Evolutionary conservation across 345 rosid species (phyloP).

Genomic region (Gossypium sturtianum): DNA sequence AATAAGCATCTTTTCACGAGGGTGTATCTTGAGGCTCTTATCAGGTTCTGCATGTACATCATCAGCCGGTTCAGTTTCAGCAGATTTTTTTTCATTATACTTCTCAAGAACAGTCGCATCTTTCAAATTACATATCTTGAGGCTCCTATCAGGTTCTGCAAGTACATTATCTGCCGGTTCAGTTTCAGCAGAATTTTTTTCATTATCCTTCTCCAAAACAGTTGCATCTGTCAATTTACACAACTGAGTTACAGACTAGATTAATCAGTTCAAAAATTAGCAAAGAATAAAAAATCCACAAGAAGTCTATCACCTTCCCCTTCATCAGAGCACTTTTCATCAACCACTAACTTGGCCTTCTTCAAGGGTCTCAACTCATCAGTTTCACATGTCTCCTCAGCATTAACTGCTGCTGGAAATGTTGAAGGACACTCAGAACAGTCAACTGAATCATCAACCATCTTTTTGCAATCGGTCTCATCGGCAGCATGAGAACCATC

Average conservation of each 20-base stretch:
- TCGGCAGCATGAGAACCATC: slow-evolving; percentile 22
- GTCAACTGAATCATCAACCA: slow-evolving; percentile 19
- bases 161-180: slow-evolving; percentile 16
- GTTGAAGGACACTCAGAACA: slow-evolving; percentile 28
- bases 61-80: slow-evolving; percentile 24
- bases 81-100: slow-evolving; percentile 20
- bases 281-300: background rate
- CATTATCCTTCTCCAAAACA: slow-evolving; percentile 26
- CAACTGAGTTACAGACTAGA: slow-evolving; percentile 10
- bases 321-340: slow-evolving; percentile 32
- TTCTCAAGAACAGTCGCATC: slow-evolving; percentile 31
- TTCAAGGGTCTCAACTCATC: slow-evolving; percentile 56
- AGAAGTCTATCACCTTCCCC: slow-evolving; percentile 34
- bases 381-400: slow-evolving; percentile 26
- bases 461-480: slow-evolving; percentile 24
- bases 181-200: slow-evolving; percentile 14
- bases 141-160: background rate
- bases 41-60: slow-evolving; percentile 41
- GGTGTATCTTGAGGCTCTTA: slow-evolving; percentile 51
- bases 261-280: background rate
- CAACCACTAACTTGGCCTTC: slow-evolving; percentile 51
- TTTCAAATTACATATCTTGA: slow-evolving; percentile 21
- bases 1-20: slow-evolving; percentile 80
- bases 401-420: slow-evolving; percentile 23
- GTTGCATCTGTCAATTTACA: slow-evolving; percentile 31